Base-by-base conservation (phyloP, 805 yeast genomes). In the Saccharomycopsis babjevae region DNA sequence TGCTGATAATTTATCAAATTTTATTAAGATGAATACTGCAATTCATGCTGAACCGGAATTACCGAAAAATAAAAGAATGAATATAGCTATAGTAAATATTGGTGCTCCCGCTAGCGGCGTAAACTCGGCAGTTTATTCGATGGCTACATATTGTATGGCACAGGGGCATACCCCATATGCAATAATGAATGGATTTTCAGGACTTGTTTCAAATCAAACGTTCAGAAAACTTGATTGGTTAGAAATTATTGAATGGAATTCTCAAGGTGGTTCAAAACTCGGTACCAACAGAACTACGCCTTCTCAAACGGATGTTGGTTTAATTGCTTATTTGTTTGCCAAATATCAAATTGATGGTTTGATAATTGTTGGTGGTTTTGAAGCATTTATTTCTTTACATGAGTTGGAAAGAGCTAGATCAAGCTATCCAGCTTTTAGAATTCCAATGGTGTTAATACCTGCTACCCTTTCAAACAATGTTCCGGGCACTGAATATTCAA, bases 61-160 rank as follows among this genome's bases (percentile, higher is more conserved):
- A 66, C 83, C 87, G 4, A 72, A 69, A 20, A 78, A 71, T 3
- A 73, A 84, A 68, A 77, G 84, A 66, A 74, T 83, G 67, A 84
- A 80, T 66, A 82, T 86, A 64, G 93, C 89, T 56, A 80, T 87
- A 54, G 78, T 87, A 58, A 86, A 87, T 66, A 85, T 87, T 63
- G 94, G 94, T 67, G 93, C 94, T 2, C 86, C 94, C 39, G 84
- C 90, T 22, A 86, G 88, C 66, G 92, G 88, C 62, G 78, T 88
- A 76, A 88, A 88, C 72, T 81, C 89, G 55, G 87, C 91, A n/a
- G 85, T 85, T 3, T 78, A 86, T 66, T 87, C 93, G 1, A 83
- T 84, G 71, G 88, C 91, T 1, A 79, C 84, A 11, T 86, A 83
- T 73, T 85, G 90, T 77, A 73, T 88, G 76, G 85, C 91, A 36